Evolutionary conservation across 768 basidiomycete species (phyloP).

Genomic region (Naganishia vaughanmartiniae): DNA sequence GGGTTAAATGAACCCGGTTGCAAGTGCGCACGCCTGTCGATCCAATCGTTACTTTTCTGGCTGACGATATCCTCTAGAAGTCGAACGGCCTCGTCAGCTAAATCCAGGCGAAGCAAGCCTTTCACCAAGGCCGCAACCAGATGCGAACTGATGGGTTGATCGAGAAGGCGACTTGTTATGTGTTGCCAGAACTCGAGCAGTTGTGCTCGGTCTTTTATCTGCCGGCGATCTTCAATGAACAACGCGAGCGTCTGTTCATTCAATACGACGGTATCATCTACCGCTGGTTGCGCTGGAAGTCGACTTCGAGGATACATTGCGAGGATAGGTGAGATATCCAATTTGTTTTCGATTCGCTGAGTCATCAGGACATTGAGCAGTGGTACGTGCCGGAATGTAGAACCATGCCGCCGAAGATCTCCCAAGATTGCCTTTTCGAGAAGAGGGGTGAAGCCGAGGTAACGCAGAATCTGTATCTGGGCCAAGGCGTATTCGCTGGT

Average conservation of each 20-base stretch:
- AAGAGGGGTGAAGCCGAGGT: conserved; percentile 16
- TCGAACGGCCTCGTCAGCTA: not conserved
- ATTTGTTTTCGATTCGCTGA: conserved; percentile 1
- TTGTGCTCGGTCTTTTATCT: not conserved
- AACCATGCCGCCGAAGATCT: conserved; percentile 13
- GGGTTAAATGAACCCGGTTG: conserved; percentile 2
- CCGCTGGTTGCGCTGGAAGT: no score
- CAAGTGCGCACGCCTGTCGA: not conserved
- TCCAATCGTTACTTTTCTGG: not conserved
- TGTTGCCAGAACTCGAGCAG: not conserved
- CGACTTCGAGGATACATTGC: conserved; percentile 7
- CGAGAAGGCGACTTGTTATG: not conserved
- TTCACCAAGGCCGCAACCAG: conserved; percentile 3
- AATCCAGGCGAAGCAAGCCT: not conserved
- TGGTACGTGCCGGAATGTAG: not conserved
- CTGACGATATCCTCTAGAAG: not conserved
- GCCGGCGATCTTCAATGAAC: conserved; percentile 10
- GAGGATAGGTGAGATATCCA: conserved; percentile 7
- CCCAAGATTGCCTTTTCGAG: conserved; percentile 7
- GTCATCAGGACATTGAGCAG: conserved; percentile 9
- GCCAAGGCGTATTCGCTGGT: not conserved
- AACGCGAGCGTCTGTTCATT: conserved; percentile 6
- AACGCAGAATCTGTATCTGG: not conserved
- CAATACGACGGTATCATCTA: not conserved
- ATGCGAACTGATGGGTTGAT: not conserved